phyloP scores from a whole-genome alignment of 768 basidiomycete species.

The Mycena vitilis region DNA sequence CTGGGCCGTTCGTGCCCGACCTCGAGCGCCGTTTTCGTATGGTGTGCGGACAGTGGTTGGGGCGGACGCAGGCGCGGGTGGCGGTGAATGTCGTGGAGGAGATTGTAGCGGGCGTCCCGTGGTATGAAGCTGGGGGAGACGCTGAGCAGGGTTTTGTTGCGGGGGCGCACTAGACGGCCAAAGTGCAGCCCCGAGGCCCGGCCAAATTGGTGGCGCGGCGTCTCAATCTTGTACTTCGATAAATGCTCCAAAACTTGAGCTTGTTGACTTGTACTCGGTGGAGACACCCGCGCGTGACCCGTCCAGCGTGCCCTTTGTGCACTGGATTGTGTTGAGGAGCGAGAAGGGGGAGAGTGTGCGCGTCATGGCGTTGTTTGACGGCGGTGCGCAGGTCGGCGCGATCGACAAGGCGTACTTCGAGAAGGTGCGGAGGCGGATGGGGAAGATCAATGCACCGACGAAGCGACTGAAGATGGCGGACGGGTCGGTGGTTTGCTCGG shows the following conservation, averaged over 20 bases:
- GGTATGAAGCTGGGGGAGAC: background rate
- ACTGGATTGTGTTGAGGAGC: slow-evolving; percentile 27
- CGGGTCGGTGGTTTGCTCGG: slow-evolving; percentile 36
- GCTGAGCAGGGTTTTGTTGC: background rate
- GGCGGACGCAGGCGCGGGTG: background rate
- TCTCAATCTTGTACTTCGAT: slow-evolving; percentile 8
- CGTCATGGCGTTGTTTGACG: slow-evolving; percentile 38
- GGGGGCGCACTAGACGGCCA: slow-evolving; percentile 2
- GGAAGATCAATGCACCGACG: slow-evolving; percentile 17
- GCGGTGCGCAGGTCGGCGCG: slow-evolving; percentile 42
- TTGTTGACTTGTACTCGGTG: slow-evolving; percentile 18
- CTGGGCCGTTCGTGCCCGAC: background rate
- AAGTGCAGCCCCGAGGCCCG: background rate
- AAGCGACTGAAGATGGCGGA: slow-evolving; percentile 47
- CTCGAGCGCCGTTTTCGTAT: slow-evolving; percentile 3
- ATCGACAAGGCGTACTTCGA: background rate
- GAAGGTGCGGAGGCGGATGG: background rate
- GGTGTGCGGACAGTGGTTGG: slow-evolving; percentile 1
- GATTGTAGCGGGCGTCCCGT: background rate
- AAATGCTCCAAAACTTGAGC: background rate
- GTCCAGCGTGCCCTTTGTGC: slow-evolving; percentile 37
- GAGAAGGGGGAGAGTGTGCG: slow-evolving; percentile 30
- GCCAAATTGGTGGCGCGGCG: slow-evolving; percentile 11
- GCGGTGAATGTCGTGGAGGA: background rate
- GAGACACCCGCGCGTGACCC: background rate